These are phyloP conservation scores for Trypanosoma lewisi DNA, from an alignment of 208 protist genomes.

Conservation along the genomic window DNA sequence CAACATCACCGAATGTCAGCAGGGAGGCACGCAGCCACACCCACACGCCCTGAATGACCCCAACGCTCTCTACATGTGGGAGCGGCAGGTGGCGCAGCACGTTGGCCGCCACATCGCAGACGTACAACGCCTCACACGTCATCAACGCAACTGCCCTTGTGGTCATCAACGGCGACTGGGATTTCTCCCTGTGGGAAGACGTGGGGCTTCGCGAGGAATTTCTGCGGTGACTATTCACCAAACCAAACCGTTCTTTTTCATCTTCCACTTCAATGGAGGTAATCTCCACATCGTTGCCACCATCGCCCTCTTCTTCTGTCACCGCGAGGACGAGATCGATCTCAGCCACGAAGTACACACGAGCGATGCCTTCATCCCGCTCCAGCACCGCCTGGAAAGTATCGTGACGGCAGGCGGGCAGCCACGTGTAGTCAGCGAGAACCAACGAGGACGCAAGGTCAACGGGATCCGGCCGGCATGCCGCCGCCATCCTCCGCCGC, in stretches of 20 bases:
- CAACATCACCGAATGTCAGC: neutral
- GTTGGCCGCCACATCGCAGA: conserved; percentile 12
- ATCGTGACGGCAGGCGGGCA: conserved; percentile 3
- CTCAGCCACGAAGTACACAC: conserved; percentile 16
- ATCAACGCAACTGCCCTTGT: conserved; percentile 10
- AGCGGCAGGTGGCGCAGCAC: conserved; percentile 5
- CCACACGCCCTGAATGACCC: conserved; percentile 10
- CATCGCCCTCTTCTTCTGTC: too few relatives aligned
- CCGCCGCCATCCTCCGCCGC: neutral
- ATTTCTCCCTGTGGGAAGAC: neutral
- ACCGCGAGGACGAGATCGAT: conserved; percentile 6
- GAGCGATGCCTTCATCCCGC: conserved; percentile 11
- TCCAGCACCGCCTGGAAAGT: conserved; percentile 13
- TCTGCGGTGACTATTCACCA: neutral
- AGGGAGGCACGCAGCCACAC: conserved; percentile 2
- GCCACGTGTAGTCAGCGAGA: conserved; percentile 17
- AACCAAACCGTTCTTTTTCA: too few relatives aligned
- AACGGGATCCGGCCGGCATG: conserved; percentile 4
- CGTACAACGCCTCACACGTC: conserved; percentile 14
- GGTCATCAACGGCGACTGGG: neutral
- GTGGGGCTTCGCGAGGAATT: neutral
- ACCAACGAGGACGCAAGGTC: conserved; percentile 1
- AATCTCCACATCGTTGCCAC: too few relatives aligned
- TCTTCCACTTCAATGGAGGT: too few relatives aligned
- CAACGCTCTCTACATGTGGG: conserved; percentile 6